Base-by-base conservation (phyloP, 2,329 filamentous ascomycete species). In the Nemania sp. region DNA sequence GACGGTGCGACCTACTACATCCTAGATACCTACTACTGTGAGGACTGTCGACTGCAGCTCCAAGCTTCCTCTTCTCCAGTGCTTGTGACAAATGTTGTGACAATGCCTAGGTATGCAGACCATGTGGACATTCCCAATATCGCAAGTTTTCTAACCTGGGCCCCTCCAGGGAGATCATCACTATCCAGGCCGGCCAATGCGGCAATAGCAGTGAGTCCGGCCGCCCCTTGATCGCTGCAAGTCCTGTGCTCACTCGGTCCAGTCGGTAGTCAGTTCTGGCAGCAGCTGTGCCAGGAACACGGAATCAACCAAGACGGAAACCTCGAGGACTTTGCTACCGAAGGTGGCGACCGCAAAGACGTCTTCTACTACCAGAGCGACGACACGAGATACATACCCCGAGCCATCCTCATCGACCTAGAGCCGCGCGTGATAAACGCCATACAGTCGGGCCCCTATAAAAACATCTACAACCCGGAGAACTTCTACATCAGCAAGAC, bases 331-430 rank as follows among this genome's bases (percentile, higher is more conserved):
- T 97, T 97, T 80, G 95, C 95, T 73, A 97, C 92, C 51, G 95
- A 98, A 77, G 95, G 95, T 73, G 93, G 94, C 68, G 95, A 99
- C 79, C 89, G 95, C 70, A 99, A 99, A 77, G 95, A 99, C 78
- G 95, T 99, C 63, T 98, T 98, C 80, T 98, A 97, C 84, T 99
- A 98, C 80, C 94, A 96, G 83, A 98, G 93, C 74, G 95, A 99
- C 81, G 95, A 99, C 75, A 99, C 95, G 60, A 87, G 95, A 79
- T 99, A 99, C 78, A 98, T 99, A 68, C 95, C 95, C 11, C 87
- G 95, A 73, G 94, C 95, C 49, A 98, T 99, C 70, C 81, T 99
- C 53, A 90, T 99, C 65, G 95, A 99, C 75, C 82, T 99, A 40
- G 95, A 99, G 77, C 95, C 95, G 21, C 86, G 95, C 66, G 93